Base-by-base conservation (phyloP, 2,329 filamentous ascomycete genomes). In the Septoria linicola region DNA sequence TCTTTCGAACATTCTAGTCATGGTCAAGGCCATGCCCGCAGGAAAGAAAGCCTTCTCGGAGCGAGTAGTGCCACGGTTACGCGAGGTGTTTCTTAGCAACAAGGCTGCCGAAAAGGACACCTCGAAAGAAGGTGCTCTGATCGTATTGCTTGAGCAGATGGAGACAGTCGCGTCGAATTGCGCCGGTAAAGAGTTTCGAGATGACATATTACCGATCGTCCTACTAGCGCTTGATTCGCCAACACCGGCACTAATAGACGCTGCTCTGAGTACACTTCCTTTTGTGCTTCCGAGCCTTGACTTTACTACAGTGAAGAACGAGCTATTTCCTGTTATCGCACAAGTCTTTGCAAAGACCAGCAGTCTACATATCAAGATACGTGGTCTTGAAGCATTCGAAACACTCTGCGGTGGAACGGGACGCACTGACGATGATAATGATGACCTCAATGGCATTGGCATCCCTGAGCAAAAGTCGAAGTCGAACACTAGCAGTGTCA, bases 281-380 rank as follows among this genome's bases (percentile, higher is more conserved):
- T 78, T 82, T 1, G 81, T 96, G n/a, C 74, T 97, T 4, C 89
- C 90, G 0, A 83, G 93, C 2, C 82, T 99, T 6, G 93, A 99
- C 70, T 97, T 96, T 61, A 95, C 87, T 60, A 97, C 92, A 0
- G 91, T 96, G 63, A 99, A 97, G 71, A 93, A 95, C 62, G 92
- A 97, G 57, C 79, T 99, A 1, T 99, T 99, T 68, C 93, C 93
- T 0, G 84, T 95, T 1, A 88, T 99, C 57, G 89, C 92, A 1
- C 75, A 80, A 7, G 93, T 96, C 0, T 99, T 99, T 66, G 90
- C 87, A 61, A 92, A 88, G 66, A 99, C 93, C 1, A 95, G 83
- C 66, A 96, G 90, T 67, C 80, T 99, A 49, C 88, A 87, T 4
- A 97, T 99, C 73, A 99, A 99, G 70, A 87, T 97, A 27, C 83